phyloP scores from a whole-genome alignment of 2,329 filamentous ascomycete species.

The Sporothrix mexicana region DNA sequence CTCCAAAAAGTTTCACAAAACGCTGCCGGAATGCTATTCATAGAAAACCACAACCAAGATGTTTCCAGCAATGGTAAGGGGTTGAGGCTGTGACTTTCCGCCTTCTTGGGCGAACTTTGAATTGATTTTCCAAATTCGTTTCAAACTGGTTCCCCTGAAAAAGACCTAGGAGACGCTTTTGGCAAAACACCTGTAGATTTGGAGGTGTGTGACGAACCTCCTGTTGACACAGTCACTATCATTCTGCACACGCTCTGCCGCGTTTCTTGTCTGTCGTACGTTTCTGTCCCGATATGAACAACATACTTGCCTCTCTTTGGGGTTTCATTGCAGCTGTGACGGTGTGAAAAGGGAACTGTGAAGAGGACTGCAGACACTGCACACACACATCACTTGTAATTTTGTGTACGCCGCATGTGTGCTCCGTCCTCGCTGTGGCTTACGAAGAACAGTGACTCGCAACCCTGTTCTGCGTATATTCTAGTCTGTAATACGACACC shows the following conservation, averaged over 20 bases:
- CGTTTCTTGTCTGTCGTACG: slow-evolving; percentile 8
- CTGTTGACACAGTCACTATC: neutral
- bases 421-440: neutral
- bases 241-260: neutral
- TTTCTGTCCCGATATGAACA: neutral
- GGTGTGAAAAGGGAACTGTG: neutral
- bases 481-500: no score
- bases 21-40: neutral
- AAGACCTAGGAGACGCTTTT: no score
- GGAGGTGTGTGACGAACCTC: neutral
- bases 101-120: neutral
- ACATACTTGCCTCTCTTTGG: neutral
- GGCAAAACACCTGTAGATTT: neutral
- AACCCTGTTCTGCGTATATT: neutral
- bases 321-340: slow-evolving; percentile 14
- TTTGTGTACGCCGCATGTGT: neutral
- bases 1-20: slow-evolving; percentile 25
- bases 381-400: neutral
- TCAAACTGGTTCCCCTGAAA: neutral
- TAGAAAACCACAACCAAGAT: neutral
- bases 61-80: slow-evolving; percentile 11
- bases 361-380: neutral
- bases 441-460: neutral
- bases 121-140: neutral
- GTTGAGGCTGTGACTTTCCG: neutral